Evolutionary conservation across 2,329 filamentous ascomycete genomes (phyloP), one percentile per base, ranked within the genome.

Genomic region (Aaosphaeria arxii): DNA sequence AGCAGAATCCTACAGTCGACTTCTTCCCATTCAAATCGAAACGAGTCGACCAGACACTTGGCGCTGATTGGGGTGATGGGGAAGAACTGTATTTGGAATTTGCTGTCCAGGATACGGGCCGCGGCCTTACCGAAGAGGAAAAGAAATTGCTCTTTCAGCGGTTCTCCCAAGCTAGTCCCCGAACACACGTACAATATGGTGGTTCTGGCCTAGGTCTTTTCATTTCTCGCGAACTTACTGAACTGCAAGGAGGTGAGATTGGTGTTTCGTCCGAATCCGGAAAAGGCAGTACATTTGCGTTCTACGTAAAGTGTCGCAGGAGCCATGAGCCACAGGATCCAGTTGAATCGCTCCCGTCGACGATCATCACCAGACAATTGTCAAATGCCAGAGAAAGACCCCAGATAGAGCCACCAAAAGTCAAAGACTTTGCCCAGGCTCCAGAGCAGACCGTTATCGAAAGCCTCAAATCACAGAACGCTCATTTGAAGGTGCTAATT

Each of bases 131-230:
- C 3, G 77, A 83, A 4, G 80, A 85, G 47, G 88, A 91, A 62
- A 88, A 86, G 71, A 85, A 86, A 43, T 78, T 84, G 41, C 77
- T 94, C 0, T 94, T 92, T 68, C 82, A 89, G 56, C 81, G 87
- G 24, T 94, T 94, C 65, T 85, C 86, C 5, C 89, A 92, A 69
- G 87, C 87, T 1, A 89, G 83, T 24, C 85, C 87, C 1, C 82
- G 83, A 43, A 91, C 87, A 0, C 87, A 90, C 55, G 83, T 89
- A 11, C 83, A 89, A 56, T 91, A 92, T 55, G 89, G 88, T 24
- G 89, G 89, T 0, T 88, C 85, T 0, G 89, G 89, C 0, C 77
- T 94, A 1, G 89, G 89, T 0, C 74, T 92, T 0, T 92, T 91
- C 66, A 91, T 92, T 54, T 88, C 85, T 35, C 80, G 87, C 28